phyloP scores from a whole-genome alignment of 257 asterid species.

The Salvia hispanica region DNA sequence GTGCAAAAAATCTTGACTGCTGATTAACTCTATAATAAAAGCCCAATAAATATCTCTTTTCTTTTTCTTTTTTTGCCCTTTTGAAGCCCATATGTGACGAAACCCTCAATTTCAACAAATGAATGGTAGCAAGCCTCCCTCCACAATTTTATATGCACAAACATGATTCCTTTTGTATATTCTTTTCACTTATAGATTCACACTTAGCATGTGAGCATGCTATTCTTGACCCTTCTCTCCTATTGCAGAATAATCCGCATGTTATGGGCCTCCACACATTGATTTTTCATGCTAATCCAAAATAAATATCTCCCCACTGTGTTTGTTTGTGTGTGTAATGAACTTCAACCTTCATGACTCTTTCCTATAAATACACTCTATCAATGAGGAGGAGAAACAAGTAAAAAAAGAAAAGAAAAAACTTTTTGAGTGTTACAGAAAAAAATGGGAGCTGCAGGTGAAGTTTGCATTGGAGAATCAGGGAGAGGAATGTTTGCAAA shows the following conservation, averaged over 20 bases:
- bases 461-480: slow-evolving; percentile 58
- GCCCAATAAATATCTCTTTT: background rate
- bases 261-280: slow-evolving; percentile 35
- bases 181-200: background rate
- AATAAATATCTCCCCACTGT: slow-evolving; percentile 12
- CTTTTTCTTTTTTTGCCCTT: background rate
- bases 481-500: slow-evolving; percentile 39
- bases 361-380: slow-evolving; percentile 5
- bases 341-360: slow-evolving; percentile 24
- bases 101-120: slow-evolving; percentile 21
- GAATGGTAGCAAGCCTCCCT: slow-evolving; percentile 28
- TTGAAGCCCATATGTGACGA: slow-evolving; percentile 10
- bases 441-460: slow-evolving; percentile 59
- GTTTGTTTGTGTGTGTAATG: background rate
- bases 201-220: background rate
- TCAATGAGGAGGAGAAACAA: background rate
- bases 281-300: slow-evolving; percentile 25
- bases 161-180: background rate
- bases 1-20: background rate
- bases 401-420: background rate
- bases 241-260: slow-evolving; percentile 4
- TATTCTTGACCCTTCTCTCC: slow-evolving; percentile 31
- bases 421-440: background rate
- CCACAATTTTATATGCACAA: background rate
- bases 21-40: background rate